These are phyloP conservation scores for Tetradesmus obliquus DNA, from an alignment of 139 green algal species.

Conservation along the genomic window DNA sequence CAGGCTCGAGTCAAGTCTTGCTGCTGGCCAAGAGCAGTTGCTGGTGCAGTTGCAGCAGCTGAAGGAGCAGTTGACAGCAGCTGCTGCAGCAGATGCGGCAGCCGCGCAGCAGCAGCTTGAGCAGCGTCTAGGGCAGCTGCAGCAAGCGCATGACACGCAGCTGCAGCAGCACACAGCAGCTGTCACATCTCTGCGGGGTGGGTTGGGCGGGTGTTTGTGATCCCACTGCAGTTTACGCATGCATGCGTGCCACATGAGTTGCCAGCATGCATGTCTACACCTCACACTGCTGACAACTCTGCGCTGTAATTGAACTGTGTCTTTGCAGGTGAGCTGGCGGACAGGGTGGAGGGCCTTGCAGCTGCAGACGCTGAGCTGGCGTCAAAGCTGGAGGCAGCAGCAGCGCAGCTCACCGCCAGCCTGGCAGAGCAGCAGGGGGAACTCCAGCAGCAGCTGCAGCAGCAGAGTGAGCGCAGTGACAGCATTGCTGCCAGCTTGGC, in stretches of 20 bases:
- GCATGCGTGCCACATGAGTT: too few species aligned
- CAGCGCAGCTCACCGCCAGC: neutral
- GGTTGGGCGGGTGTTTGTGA: neutral
- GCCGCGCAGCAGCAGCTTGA: neutral
- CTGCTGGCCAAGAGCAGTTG: neutral
- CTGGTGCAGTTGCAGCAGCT: neutral
- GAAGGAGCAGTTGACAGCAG: neutral
- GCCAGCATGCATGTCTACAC: neutral
- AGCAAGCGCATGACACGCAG: neutral
- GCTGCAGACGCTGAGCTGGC: conserved; percentile 14
- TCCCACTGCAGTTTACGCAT: too few species aligned
- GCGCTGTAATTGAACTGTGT: neutral
- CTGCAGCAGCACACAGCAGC: neutral
- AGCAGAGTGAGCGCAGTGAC: neutral
- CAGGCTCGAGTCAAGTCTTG: neutral
- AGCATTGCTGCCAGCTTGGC: neutral
- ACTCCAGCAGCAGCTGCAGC: neutral
- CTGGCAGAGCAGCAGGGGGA: neutral
- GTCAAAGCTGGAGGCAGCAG: neutral
- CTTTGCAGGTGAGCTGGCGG: conserved; percentile 14
- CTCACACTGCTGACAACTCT: neutral
- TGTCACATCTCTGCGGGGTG: neutral
- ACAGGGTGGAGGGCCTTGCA: neutral
- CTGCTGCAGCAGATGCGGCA: neutral
- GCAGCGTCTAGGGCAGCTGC: neutral